Conservation (phyloP, 2,329 filamentous ascomycete species). For the Neoarthrinium moseri region DNA sequence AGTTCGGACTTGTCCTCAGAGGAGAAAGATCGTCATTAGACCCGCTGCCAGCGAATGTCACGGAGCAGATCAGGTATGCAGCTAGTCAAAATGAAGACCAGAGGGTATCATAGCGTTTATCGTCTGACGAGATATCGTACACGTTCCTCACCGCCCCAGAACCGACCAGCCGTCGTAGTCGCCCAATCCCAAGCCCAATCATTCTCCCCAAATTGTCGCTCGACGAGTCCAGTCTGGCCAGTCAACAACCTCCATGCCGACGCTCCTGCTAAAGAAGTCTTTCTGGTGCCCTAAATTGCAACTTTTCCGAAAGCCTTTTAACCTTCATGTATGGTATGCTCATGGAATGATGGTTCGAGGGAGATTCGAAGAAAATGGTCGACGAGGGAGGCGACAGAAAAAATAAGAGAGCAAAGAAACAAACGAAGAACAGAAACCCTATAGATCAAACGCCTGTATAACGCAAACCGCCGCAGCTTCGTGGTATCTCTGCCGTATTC, state of each 20-base stretch:
- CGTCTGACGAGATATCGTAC: constrained; percentile 17
- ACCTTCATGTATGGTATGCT: constrained; percentile 1
- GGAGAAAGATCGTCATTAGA: no score
- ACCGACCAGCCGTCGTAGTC: no score
- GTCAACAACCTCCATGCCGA: neutral
- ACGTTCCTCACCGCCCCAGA: no score
- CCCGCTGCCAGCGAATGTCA: neutral
- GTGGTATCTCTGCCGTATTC: constrained; percentile 8
- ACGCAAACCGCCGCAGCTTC: constrained; percentile 3
- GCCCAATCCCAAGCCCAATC: neutral
- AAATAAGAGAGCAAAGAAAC: no score
- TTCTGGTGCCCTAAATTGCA: neutral
- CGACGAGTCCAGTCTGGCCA: neutral
- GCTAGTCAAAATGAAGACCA: no score
- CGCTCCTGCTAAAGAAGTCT: neutral
- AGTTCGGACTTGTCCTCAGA: no score
- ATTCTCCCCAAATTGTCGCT: no score
- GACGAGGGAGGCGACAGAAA: constrained; percentile 1
- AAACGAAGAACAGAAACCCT: neutral
- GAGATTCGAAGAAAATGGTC: constrained; percentile 1
- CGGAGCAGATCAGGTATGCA: neutral
- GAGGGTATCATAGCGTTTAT: constrained; percentile 26
- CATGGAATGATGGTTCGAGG: neutral
- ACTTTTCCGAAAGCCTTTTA: constrained; percentile 2
- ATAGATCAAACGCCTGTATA: constrained; percentile 8